Evolutionary conservation across 306 rosid genomes (phyloP).

Genomic region (Benincasa hispida): DNA sequence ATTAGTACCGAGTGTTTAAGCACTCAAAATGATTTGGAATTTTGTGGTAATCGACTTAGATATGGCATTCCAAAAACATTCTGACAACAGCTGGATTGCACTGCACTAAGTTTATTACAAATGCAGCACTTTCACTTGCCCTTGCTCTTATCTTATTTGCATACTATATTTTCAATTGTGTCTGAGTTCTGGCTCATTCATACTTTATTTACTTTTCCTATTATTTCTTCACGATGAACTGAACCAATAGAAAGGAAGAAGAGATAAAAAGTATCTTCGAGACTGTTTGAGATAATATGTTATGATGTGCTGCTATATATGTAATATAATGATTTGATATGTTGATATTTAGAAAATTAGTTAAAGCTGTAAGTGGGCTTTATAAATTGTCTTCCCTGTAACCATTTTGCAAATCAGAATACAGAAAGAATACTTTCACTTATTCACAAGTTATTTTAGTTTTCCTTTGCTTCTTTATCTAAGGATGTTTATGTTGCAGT

Average conservation of each 20-base stretch:
- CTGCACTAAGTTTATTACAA: neutral
- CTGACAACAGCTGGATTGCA: neutral
- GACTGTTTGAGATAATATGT: neutral
- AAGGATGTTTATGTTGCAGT: too few relatives aligned
- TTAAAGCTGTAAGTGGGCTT: neutral
- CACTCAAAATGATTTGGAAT: neutral
- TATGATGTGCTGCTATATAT: neutral
- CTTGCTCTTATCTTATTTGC: neutral
- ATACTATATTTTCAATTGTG: neutral
- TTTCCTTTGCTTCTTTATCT: neutral
- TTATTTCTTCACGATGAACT: neutral
- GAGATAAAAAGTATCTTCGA: neutral
- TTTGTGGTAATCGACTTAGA: neutral
- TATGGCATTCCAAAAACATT: neutral
- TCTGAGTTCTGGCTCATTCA: neutral
- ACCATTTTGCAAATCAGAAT: neutral
- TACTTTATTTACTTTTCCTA: neutral
- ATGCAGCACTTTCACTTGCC: neutral
- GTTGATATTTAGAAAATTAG: neutral
- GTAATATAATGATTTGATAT: neutral
- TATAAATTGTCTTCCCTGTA: neutral
- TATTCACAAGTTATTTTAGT: neutral
- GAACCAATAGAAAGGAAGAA: neutral
- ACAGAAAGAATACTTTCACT: neutral
- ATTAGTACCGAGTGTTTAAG: neutral